phyloP scores from a whole-genome alignment of 371 early-diverging fungal genomes.

The Phascolomyces articulosus region DNA sequence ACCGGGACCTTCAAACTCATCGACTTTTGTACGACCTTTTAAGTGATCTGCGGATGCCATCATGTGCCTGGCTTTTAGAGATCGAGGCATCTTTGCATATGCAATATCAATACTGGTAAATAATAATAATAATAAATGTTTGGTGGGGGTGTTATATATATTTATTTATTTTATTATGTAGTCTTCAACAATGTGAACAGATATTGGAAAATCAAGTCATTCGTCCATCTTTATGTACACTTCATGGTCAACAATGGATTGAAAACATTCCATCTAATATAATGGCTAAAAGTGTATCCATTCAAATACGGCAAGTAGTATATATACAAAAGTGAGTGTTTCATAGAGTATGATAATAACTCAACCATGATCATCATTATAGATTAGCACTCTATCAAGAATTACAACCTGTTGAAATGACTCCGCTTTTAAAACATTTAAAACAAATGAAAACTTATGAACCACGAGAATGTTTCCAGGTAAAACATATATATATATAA shows the following conservation, averaged over 20 bases:
- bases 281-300: conserved; percentile 11
- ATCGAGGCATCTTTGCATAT: conserved; percentile 9
- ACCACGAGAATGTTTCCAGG: conserved; percentile 3
- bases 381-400: conserved; percentile 14
- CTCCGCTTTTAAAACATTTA: conserved; percentile 13
- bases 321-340: too few species aligned
- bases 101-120: conserved; percentile 11
- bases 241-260: background rate
- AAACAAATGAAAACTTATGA: conserved; percentile 1
- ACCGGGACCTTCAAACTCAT: conserved; percentile 19
- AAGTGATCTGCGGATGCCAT: conserved; percentile 20
- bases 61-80: conserved; percentile 9
- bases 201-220: conserved; percentile 2
- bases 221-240: background rate
- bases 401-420: conserved; percentile 18
- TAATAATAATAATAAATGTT: background rate
- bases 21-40: conserved; percentile 17
- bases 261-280: background rate
- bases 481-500: background rate
- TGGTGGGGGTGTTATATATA: background rate
- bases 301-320: conserved; percentile 12
- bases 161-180: background rate
- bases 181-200: conserved; percentile 1
- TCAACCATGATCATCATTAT: too few species aligned
- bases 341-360: too few species aligned